phyloP scores from a whole-genome alignment of 257 asterid genomes.

The Salvia rosmarinus region DNA sequence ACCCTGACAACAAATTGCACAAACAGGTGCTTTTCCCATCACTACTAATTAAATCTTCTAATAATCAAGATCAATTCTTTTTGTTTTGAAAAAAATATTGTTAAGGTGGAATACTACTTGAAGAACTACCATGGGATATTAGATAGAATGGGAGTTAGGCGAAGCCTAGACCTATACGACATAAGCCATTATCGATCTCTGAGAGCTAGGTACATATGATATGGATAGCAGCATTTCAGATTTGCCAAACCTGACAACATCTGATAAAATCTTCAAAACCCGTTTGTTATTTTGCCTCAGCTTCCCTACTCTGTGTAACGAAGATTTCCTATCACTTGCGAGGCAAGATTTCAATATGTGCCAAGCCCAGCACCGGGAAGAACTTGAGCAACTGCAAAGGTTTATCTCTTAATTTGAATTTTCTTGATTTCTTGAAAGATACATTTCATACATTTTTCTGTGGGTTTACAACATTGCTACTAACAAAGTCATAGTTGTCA shows the following conservation, averaged over 20 bases:
- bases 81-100: too few species aligned
- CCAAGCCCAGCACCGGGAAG: constrained; percentile 46
- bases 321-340: constrained; percentile 36
- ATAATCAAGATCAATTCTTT: not conserved
- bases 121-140: constrained; percentile 40
- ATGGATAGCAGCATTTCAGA: not conserved
- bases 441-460: too few species aligned
- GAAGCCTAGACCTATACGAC: constrained; percentile 39
- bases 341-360: constrained; percentile 39
- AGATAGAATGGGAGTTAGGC: constrained; percentile 32
- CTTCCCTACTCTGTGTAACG: constrained; percentile 29
- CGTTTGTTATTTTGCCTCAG: constrained; percentile 20
- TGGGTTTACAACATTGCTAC: too few species aligned
- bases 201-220: not conserved
- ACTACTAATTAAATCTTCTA: not conserved
- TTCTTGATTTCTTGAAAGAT: too few species aligned
- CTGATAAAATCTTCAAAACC: not conserved
- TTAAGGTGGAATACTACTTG: constrained; percentile 42
- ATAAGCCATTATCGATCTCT: not conserved
- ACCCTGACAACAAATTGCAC: constrained; percentile 32
- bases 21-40: constrained; percentile 44
- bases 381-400: constrained; percentile 49
- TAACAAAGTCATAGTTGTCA: too few species aligned
- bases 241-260: not conserved
- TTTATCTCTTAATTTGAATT: not conserved